A percentile compares a stretch with the other conserved stretches of the same genome.
phyloP scores from a whole-genome alignment of 768 basidiomycete species.

The Trametes cingulata region DNA sequence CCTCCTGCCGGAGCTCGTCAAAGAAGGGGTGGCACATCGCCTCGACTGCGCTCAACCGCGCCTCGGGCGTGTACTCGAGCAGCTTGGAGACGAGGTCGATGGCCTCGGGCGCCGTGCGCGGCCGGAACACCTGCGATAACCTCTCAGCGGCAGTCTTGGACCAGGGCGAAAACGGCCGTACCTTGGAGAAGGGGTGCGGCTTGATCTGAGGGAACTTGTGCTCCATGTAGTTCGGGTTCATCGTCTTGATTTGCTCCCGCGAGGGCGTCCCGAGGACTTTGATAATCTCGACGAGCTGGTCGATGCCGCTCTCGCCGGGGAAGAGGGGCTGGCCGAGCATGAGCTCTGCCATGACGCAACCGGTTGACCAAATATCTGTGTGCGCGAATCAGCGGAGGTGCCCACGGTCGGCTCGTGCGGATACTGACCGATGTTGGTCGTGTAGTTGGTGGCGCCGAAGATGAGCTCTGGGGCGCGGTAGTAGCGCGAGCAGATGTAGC shows the following conservation, averaged over 20 bases:
- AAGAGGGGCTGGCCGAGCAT: constrained; percentile 99
- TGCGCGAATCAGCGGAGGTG: neutral
- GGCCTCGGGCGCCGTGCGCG: constrained; percentile 93
- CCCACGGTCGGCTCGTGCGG: neutral
- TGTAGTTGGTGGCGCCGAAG: constrained; percentile 99
- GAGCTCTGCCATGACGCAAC: constrained; percentile 99
- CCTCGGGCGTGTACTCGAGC: constrained; percentile 96
- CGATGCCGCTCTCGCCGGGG: constrained; percentile 98
- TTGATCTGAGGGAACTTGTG: constrained; percentile 99
- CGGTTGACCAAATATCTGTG: constrained; percentile 98
- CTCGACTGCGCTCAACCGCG: constrained; percentile 85
- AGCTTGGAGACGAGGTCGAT: constrained; percentile 95
- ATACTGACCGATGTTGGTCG: constrained; percentile 92
- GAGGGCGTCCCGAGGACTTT: constrained; percentile 99
- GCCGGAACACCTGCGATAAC: constrained; percentile 83
- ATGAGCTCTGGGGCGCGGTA: constrained; percentile 99
- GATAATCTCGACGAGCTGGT: constrained; percentile 99
- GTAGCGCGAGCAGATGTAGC: constrained; percentile 99
- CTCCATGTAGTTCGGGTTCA: constrained; percentile 99
- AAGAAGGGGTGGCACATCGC: constrained; percentile 97
- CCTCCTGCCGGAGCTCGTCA: constrained; percentile 89
- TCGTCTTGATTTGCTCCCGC: constrained; percentile 99
- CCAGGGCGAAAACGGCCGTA: constrained; percentile 34
- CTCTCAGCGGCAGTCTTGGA: constrained; percentile 4
- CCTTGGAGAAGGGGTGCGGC: constrained; percentile 99